Base-by-base conservation (phyloP, 1,284 basidiomycete species). In the Cutaneotrichosporon sp. region DNA sequence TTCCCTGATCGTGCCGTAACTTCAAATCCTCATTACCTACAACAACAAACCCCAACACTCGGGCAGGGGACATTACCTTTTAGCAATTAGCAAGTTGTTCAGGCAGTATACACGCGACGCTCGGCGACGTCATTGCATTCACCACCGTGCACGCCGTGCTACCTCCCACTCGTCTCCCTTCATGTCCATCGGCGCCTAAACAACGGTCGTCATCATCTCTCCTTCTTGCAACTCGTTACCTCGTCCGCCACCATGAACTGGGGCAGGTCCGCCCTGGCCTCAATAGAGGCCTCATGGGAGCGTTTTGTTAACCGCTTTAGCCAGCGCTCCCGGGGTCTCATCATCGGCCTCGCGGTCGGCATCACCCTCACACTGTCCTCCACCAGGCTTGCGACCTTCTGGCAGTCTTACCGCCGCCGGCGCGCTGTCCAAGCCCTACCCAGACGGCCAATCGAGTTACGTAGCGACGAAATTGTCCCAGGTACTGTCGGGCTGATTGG, bases 401-500 rank as follows among this genome's bases (percentile, higher is more conserved):
- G 78, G 47, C 79, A 80, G 63, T 76, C 80, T 70, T 66, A 76
- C 76, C 59, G 78, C 72, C 56, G 77, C 61, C 54, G 68, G 66
- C 47, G 52, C 66, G 52, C 70, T 56, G 22, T 71, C 42, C 16
- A 59, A 60, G 3, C 64, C 62, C 41, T 81, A 39, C 76, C 80
- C 26, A 76, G 78, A 16, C 77, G 83, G 29, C 86, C 87, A 0
- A 87, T 91, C 49, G 84, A 89, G 62, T 66, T 90, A 19, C 77
- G 86, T 49, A 84, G 81, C 47, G 85, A 90, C 39, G 76, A 78
- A 59, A 76, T 90, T 2, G 78, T 88, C 2, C 72, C 79, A 11
- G 89, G 90, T 0, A 83, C 92, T 9, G 80, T 82, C 8, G 90
- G 88, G 0, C 75, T 94, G 19, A 92, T 96, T 57, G 90, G 90